phyloP scores from a whole-genome alignment of 2,329 filamentous ascomycete species.

The Reticulascus tulasneorum region DNA sequence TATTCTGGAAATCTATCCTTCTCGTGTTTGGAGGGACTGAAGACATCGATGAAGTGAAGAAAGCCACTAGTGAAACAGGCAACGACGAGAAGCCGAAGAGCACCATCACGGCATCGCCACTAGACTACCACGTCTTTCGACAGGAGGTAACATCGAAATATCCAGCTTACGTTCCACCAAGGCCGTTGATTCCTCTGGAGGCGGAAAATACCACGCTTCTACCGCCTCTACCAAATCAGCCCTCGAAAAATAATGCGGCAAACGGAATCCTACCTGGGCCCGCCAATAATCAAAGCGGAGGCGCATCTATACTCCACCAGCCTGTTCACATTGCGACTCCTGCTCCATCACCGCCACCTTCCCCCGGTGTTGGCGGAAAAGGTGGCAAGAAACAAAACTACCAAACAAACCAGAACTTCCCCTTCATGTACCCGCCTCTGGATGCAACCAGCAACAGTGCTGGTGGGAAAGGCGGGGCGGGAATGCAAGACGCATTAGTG shows the following conservation, averaged over 20 bases:
- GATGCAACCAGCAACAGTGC: slow-evolving; percentile 85
- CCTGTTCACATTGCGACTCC: slow-evolving; percentile 98
- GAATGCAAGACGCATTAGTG: slow-evolving; percentile 73
- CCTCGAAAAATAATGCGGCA: slow-evolving; percentile 55
- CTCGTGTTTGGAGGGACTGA: slow-evolving; percentile 77
- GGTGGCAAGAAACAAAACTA: slow-evolving; percentile 98
- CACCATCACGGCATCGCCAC: slow-evolving; percentile 85
- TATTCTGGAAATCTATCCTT: slow-evolving; percentile 90
- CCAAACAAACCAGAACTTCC: slow-evolving; percentile 98
- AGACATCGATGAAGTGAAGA: slow-evolving; percentile 71
- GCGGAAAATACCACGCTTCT: slow-evolving; percentile 87
- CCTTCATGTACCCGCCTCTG: slow-evolving; percentile 92
- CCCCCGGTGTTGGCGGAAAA: slow-evolving; percentile 81
- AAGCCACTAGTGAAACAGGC: slow-evolving; percentile 59
- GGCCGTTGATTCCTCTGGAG: slow-evolving; percentile 77
- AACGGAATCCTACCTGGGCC: slow-evolving; percentile 59
- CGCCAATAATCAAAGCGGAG: slow-evolving; percentile 50
- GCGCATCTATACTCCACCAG: slow-evolving; percentile 84
- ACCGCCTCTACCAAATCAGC: slow-evolving; percentile 75
- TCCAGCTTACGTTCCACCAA: slow-evolving; percentile 89
- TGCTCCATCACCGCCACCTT: slow-evolving; percentile 90
- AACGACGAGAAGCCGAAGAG: slow-evolving; percentile 62
- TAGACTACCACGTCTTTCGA: slow-evolving; percentile 94
- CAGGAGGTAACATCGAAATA: slow-evolving; percentile 98
- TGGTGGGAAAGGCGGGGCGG: slow-evolving; percentile 81